Conservation (phyloP, 208 protist species). For the Entamoeba invadens region DNA sequence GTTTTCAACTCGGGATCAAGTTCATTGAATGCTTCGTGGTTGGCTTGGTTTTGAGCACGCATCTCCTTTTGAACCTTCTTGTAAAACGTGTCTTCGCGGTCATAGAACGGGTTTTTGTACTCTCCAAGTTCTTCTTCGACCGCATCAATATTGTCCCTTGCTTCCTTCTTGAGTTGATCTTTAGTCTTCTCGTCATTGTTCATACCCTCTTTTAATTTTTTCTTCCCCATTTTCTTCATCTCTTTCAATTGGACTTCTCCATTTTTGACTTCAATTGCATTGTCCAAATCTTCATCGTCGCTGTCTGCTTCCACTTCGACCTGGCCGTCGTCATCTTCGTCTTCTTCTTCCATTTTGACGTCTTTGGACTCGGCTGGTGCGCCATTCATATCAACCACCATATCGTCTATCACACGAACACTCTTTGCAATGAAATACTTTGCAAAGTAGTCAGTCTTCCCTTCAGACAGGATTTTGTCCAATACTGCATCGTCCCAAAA, state of each 20-base stretch:
- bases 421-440: not conserved
- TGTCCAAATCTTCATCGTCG: not conserved
- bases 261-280: not conserved
- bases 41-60: not conserved
- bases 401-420: not conserved
- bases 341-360: constrained; percentile 6
- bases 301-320: not conserved
- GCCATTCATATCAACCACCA: not conserved
- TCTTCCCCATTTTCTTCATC: not conserved
- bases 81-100: not conserved
- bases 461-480: not conserved
- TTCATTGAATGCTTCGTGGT: not conserved
- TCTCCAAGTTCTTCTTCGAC: constrained; percentile 44
- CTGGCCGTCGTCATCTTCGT: not conserved
- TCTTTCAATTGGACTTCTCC: not conserved
- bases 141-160: constrained; percentile 29
- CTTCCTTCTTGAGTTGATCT: constrained; percentile 12
- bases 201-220: not conserved
- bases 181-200: not conserved
- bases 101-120: constrained; percentile 13
- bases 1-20: not conserved
- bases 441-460: constrained; percentile 9
- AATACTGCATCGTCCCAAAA: not conserved
- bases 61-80: not conserved
- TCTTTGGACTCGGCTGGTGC: too few relatives aligned